Conservation (phyloP, 1,139 yeast species). For the Nadsonia starkeyi-henricii region DNA sequence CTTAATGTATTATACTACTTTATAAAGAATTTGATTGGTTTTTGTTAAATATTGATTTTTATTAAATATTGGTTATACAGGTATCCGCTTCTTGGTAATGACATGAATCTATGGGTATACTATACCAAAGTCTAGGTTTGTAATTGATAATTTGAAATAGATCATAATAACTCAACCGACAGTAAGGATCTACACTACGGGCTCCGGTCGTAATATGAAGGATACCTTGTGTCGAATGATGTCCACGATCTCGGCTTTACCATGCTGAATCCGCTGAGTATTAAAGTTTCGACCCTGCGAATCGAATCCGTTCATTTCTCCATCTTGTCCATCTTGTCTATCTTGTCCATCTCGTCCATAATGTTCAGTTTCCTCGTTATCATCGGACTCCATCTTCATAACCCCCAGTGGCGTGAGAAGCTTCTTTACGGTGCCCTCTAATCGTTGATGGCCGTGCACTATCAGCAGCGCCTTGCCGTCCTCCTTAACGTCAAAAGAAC, state of each 20-base stretch:
- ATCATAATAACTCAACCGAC: no score
- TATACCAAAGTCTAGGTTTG: no score
- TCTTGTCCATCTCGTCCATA: no score
- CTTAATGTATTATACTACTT: no score
- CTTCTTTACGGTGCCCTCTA: conserved; percentile 5
- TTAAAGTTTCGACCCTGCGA: neutral
- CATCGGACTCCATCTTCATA: conserved; percentile 5
- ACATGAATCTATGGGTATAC: no score
- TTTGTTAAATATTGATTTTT: no score
- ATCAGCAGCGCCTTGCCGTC: conserved; percentile 2
- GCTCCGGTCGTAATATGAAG: conserved; percentile 4
- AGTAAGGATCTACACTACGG: neutral
- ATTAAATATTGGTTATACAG: no score
- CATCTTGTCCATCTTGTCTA: no score
- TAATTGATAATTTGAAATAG: no score
- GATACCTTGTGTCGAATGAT: conserved; percentile 5
- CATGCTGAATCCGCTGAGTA: neutral
- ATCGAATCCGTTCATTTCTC: neutral
- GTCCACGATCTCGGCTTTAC: conserved; percentile 4
- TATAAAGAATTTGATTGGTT: no score
- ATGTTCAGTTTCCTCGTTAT: neutral
- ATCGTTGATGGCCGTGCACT: conserved; percentile 4
- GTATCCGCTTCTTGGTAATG: no score
- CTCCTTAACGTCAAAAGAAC: conserved; percentile 2
- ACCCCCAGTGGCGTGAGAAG: conserved; percentile 8